phyloP scores from a whole-genome alignment of 495 filamentous ascomycete species.

The Penicillium alfredii region DNA sequence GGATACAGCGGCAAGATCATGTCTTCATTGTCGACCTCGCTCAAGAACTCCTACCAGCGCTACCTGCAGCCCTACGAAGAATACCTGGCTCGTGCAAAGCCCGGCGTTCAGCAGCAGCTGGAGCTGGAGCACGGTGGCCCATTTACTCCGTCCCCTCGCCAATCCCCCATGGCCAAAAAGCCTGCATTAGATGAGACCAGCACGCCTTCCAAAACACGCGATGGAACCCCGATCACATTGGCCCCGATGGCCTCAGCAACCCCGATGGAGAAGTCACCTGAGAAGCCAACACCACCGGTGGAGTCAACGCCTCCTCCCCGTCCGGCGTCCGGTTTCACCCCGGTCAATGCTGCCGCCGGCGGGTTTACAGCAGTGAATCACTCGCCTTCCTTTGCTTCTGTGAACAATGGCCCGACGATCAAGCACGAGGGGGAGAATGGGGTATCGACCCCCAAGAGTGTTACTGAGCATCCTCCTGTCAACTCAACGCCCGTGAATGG shows the following conservation, averaged over 20 bases:
- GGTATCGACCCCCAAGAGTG: constrained; percentile 34
- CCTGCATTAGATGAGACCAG: constrained; percentile 48
- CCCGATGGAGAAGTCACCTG: constrained; percentile 47
- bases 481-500: constrained; percentile 50
- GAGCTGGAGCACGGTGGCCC: constrained; percentile 92
- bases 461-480: constrained; percentile 33
- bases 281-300: constrained; percentile 33
- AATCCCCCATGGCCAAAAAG: constrained; percentile 73
- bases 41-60: constrained; percentile 96
- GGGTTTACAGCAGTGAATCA: constrained; percentile 76
- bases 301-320: constrained; percentile 50
- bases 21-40: constrained; percentile 97
- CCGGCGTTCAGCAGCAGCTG: constrained; percentile 91
- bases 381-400: constrained; percentile 50
- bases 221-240: constrained; percentile 66
- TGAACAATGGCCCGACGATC: constrained; percentile 41
- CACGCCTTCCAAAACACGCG: constrained; percentile 60
- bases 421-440: constrained; percentile 50
- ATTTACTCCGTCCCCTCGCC: constrained; percentile 83
- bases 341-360: constrained; percentile 57
- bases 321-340: constrained; percentile 66
- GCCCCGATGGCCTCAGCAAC: constrained; percentile 64
- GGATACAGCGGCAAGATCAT: constrained; percentile 99
- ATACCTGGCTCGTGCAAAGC: constrained; percentile 86
- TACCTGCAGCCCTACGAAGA: constrained; percentile 97